phyloP scores from a whole-genome alignment of 108 stramenopile genomes.

The Stephanodiscus triporus region DNA sequence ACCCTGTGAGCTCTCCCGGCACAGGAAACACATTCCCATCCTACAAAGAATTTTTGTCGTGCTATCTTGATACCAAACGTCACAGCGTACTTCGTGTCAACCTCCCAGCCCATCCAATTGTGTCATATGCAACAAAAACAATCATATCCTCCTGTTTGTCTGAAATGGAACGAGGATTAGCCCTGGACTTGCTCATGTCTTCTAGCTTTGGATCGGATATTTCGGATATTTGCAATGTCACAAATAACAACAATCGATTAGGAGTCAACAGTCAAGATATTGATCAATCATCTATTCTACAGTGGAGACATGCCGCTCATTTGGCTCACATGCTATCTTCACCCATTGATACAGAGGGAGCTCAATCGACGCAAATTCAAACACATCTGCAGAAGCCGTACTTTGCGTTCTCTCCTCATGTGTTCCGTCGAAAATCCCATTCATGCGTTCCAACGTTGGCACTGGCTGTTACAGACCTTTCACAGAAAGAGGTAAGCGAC shows the following conservation, averaged over 20 bases:
- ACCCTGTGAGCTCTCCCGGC: not conserved
- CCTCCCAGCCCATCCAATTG: slow-evolving; percentile 29
- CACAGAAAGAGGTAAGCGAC: not conserved
- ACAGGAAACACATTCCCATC: slow-evolving; percentile 11
- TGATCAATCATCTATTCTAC: slow-evolving; percentile 12
- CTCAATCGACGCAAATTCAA: slow-evolving; percentile 18
- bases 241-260: not conserved
- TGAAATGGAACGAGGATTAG: slow-evolving; percentile 24
- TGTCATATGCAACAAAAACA: slow-evolving; percentile 39
- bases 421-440: slow-evolving; percentile 24
- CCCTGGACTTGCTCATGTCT: slow-evolving; percentile 26
- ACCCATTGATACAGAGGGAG: not conserved
- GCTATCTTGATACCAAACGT: slow-evolving; percentile 39
- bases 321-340: slow-evolving; percentile 36
- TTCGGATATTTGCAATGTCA: not conserved
- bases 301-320: slow-evolving; percentile 45
- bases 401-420: slow-evolving; percentile 31
- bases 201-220: not conserved
- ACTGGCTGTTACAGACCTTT: not conserved
- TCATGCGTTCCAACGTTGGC: slow-evolving; percentile 46
- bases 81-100: slow-evolving; percentile 31
- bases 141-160: slow-evolving; percentile 28
- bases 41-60: slow-evolving; percentile 20
- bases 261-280: not conserved
- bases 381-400: slow-evolving; percentile 32